phyloP scores from a whole-genome alignment of 1,284 basidiomycete species.

The Rhodotorula sp. region DNA sequence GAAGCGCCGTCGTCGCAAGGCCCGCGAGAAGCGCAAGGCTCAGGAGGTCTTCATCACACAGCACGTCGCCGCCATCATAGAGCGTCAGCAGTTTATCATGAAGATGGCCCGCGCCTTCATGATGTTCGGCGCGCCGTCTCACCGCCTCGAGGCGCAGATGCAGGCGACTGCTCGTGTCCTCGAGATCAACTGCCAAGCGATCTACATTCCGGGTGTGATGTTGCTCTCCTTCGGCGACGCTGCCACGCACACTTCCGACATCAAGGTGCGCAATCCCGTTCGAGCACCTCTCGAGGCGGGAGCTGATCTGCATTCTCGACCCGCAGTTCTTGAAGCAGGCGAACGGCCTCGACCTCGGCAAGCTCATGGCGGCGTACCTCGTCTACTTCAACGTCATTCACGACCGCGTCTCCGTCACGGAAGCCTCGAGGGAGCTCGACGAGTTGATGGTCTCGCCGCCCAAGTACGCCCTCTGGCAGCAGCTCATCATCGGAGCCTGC shows the following conservation, averaged over 20 bases:
- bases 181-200: slow-evolving; percentile 76
- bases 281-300: slow-evolving; percentile 37
- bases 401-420: slow-evolving; percentile 72
- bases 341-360: slow-evolving; percentile 70
- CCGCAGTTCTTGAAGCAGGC: slow-evolving; percentile 67
- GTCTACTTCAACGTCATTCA: slow-evolving; percentile 70
- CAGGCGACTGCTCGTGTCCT: slow-evolving; percentile 80
- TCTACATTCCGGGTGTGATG: slow-evolving; percentile 76
- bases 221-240: slow-evolving; percentile 70
- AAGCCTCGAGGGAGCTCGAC: slow-evolving; percentile 71
- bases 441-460: slow-evolving; percentile 60
- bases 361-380: slow-evolving; percentile 70
- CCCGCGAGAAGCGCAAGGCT: slow-evolving; percentile 64
- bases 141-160: slow-evolving; percentile 82
- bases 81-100: slow-evolving; percentile 83
- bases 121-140: slow-evolving; percentile 92
- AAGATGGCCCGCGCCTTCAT: slow-evolving; percentile 86
- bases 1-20: slow-evolving; percentile 52
- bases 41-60: slow-evolving; percentile 61
- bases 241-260: slow-evolving; percentile 76
- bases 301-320: not conserved
- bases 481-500: slow-evolving; percentile 72
- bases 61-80: slow-evolving; percentile 56
- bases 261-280: slow-evolving; percentile 55
- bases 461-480: slow-evolving; percentile 63